Evolutionary conservation across 2,329 filamentous ascomycete species (phyloP), one percentile per base, ranked within the genome.

Genomic region (Fusarium citri): DNA sequence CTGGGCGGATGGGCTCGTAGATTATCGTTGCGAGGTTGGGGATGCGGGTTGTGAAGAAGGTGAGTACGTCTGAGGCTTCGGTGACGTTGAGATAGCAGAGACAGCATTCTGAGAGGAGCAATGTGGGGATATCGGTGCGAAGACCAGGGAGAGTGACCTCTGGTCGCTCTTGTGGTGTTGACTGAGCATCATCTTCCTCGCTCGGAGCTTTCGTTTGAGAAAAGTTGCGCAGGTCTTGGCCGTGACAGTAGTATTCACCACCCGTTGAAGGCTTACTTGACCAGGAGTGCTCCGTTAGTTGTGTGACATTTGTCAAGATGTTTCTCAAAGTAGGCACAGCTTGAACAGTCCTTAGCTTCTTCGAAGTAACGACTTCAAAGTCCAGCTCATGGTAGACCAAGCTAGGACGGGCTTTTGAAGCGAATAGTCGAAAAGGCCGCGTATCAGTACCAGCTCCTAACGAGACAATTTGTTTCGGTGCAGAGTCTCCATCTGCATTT

Each of bases 361-460:
- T 85, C 5, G 82, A 77, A n/a, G 89, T 90, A 57, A 94, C 94
- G 23, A 86, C 80, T 1, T 92, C 86, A 75, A 98, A 98, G 79
- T 99, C 96, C 59, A 99, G 84, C 79, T 99, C 96, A 79, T 98
- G 94, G 79, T 98, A 99, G 61, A 91, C 78, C 20, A 97, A 79
- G 15, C 79, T 75, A 16, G 74, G 59, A 8, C 75, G 68, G 9
- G 64, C 55, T 1, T 82, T 78, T 18, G 81, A 78, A 11, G 87
- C 80, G 63, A 92, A 86, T 2, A 98, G 82, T 22, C 93, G 90
- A 76, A 98, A 94, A 64, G 90, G 91, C 18, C 96, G 88, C 9
- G 96, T 98, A 78, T 99, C 96, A 14, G 94, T 97, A 25, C 96
- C 96, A 18, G 96, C 95, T 30, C 96, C 96, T 1, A 99, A 87